A percentile compares a stretch with the other conserved stretches of the same genome.
Conservation (phyloP, 371 early-diverging fungal species). For the Circinella minor region DNA sequence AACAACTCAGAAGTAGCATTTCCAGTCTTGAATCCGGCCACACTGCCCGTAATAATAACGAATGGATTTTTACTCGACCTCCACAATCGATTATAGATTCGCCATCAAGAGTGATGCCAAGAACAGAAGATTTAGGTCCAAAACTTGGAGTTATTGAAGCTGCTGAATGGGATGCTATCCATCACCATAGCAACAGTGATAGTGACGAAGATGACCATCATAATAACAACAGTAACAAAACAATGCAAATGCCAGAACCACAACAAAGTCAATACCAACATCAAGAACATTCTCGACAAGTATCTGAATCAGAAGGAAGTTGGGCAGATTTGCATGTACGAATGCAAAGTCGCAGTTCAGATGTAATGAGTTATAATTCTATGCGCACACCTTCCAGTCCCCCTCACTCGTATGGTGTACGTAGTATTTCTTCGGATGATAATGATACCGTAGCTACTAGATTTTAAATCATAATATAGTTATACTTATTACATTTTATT, state of each 20-base stretch:
- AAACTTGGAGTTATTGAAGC: not conserved
- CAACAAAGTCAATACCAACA: not conserved
- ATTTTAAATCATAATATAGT: not conserved
- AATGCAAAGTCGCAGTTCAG: conserved; percentile 16
- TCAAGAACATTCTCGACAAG: not conserved
- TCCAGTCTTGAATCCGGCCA: conserved; percentile 1
- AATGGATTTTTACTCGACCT: conserved; percentile 2
- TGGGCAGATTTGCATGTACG: conserved; percentile 29
- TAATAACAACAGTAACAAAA: not conserved
- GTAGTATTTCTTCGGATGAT: conserved; percentile 20
- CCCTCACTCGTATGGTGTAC: conserved; percentile 8
- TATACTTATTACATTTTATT: not conserved
- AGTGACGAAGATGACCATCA: not conserved
- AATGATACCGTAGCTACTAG: not conserved
- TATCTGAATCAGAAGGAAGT: conserved; percentile 35
- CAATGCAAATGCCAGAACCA: conserved; percentile 7
- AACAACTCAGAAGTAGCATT: not conserved
- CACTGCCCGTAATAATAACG: not conserved
- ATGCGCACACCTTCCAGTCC: conserved; percentile 4
- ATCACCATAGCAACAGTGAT: not conserved
- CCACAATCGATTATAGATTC: not conserved
- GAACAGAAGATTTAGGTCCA: conserved; percentile 1
- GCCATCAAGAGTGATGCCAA: conserved; percentile 2
- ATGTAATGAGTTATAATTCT: conserved; percentile 14
- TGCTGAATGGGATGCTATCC: not conserved